A percentile compares a stretch with the other conserved stretches of the same genome.
These are phyloP conservation scores for Agaricus sinodeliciosus DNA, from an alignment of 768 basidiomycete genomes.

Conservation along the genomic window DNA sequence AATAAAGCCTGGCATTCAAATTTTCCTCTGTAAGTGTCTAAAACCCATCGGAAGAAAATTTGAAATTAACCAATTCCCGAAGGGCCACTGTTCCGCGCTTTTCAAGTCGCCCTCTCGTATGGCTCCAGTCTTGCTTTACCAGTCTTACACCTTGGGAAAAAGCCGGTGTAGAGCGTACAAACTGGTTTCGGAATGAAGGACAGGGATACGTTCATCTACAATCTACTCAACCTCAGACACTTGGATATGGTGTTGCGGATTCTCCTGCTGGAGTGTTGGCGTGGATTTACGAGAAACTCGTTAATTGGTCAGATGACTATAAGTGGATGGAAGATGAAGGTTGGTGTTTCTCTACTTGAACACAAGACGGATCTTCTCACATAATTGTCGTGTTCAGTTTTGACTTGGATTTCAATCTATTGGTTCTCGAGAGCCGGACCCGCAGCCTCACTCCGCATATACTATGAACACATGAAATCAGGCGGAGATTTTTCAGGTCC, in stretches of 20 bases:
- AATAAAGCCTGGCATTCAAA: constrained; percentile 51
- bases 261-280: constrained; percentile 49
- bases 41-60: neutral
- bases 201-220: constrained; percentile 34
- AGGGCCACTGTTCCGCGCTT: constrained; percentile 17
- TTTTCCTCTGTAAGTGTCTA: constrained; percentile 28
- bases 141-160: constrained; percentile 25
- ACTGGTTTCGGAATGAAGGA: constrained; percentile 22
- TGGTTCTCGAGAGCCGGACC: constrained; percentile 55
- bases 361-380: neutral
- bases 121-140: constrained; percentile 21
- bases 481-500: constrained; percentile 4
- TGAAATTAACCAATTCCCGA: neutral
- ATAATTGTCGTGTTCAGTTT: constrained; percentile 24
- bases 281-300: constrained; percentile 47
- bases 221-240: constrained; percentile 43
- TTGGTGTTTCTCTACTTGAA: constrained; percentile 5
- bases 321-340: constrained; percentile 53
- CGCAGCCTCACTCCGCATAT: constrained; percentile 50
- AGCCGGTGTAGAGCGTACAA: constrained; percentile 22
- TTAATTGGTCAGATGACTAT: constrained; percentile 41
- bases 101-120: constrained; percentile 17
- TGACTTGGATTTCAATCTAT: constrained; percentile 55
- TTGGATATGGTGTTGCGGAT: constrained; percentile 49
- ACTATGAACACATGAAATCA: constrained; percentile 38